phyloP scores from a whole-genome alignment of 2,329 filamentous ascomycete species.

The Fusarium chlamydosporum region DNA sequence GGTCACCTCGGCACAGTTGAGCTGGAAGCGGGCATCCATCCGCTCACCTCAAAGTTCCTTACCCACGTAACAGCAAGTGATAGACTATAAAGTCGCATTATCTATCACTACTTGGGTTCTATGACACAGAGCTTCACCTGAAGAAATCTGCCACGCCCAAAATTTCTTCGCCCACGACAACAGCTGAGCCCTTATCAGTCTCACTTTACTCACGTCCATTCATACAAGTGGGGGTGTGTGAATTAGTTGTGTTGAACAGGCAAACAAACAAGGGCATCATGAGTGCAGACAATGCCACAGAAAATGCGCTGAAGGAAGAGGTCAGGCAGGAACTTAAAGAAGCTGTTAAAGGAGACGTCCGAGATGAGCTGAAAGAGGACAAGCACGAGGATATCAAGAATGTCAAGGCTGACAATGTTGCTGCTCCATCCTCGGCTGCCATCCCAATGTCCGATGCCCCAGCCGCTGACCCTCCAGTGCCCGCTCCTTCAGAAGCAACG shows the following conservation, averaged over 20 bases:
- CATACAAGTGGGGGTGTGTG: conserved; percentile 35
- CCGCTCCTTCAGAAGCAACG: conserved; percentile 15
- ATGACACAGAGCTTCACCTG: background rate
- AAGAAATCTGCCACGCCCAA: conserved; percentile 10
- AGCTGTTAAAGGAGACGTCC: conserved; percentile 31
- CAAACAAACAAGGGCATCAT: conserved; percentile 33
- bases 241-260: conserved; percentile 25
- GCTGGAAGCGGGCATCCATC: conserved; percentile 20
- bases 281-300: conserved; percentile 45
- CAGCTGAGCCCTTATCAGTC: conserved; percentile 1
- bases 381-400: conserved; percentile 30
- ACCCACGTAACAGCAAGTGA: conserved; percentile 14
- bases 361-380: conserved; percentile 39
- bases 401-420: conserved; percentile 14
- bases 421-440: conserved; percentile 28
- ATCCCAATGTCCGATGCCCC: conserved; percentile 22
- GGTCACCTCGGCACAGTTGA: conserved; percentile 40
- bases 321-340: conserved; percentile 38
- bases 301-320: conserved; percentile 46
- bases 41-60: conserved; percentile 20
- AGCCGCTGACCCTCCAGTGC: conserved; percentile 20
- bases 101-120: conserved; percentile 18
- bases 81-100: conserved; percentile 16
- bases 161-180: background rate
- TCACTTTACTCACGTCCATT: conserved; percentile 18